Percentiles rank a stretch among this genome's conserved stretches.
Evolutionary conservation across 2,329 filamentous ascomycete species (phyloP).

Genomic region (Zymoseptoria pseudotritici): DNA sequence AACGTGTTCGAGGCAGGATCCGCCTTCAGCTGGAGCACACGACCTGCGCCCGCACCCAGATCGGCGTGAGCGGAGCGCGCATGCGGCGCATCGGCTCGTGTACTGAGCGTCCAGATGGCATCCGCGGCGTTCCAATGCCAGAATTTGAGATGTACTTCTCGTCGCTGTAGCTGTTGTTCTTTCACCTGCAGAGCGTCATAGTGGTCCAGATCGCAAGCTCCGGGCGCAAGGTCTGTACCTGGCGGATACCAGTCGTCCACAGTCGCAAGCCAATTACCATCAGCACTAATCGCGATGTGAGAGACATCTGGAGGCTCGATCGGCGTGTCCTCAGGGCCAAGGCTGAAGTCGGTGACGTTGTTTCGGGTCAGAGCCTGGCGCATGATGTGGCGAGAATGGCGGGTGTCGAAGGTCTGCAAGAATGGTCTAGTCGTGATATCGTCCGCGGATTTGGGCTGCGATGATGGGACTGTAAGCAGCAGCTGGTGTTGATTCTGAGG

Average conservation of each 20-base stretch:
- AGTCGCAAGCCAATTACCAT: constrained; percentile 85
- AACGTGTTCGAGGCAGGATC: constrained; percentile 66
- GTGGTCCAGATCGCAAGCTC: constrained; percentile 32
- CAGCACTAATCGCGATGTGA: constrained; percentile 65
- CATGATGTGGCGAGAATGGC: constrained; percentile 66
- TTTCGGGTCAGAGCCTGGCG: constrained; percentile 85
- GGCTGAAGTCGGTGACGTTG: constrained; percentile 73
- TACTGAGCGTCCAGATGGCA: constrained; percentile 63
- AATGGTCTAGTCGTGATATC: constrained; percentile 45
- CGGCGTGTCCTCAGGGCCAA: constrained; percentile 61
- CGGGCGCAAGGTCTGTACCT: constrained; percentile 55
- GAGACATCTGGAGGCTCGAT: constrained; percentile 73
- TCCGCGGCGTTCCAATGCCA: constrained; percentile 62
- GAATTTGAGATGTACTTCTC: constrained; percentile 82
- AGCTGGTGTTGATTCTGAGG: constrained; percentile 35
- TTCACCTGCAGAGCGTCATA: constrained; percentile 28
- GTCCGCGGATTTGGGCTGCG: constrained; percentile 34
- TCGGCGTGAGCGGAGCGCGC: constrained; percentile 26
- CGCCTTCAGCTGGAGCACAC: constrained; percentile 64
- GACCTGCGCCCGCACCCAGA: constrained; percentile 33
- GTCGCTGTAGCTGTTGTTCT: constrained; percentile 43
- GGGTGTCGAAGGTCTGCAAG: constrained; percentile 82
- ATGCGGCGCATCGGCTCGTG: constrained; percentile 79
- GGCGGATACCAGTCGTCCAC: constrained; percentile 86
- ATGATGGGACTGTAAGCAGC: constrained; percentile 45